A percentile compares a stretch with the other conserved stretches of the same genome.
These are phyloP conservation scores for Auricularia auricula-judae DNA, from an alignment of 768 basidiomycete genomes.

Conservation along the genomic window DNA sequence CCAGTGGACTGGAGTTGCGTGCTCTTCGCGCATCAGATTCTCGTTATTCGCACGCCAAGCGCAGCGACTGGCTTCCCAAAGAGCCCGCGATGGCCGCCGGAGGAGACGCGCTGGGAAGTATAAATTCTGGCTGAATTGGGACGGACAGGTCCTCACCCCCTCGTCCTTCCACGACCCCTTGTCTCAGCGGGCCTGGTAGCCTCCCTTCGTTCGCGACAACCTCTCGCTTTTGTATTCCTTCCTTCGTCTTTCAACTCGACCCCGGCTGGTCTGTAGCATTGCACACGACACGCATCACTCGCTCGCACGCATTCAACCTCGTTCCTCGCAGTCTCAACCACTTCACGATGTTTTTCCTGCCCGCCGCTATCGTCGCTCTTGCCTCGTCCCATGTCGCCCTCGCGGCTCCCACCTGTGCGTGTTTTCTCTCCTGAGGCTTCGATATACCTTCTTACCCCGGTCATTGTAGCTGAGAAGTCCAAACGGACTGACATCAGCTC, in stretches of 20 bases:
- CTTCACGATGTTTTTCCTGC: background rate
- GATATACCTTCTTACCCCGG: too few species aligned
- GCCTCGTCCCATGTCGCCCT: background rate
- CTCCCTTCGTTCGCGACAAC: background rate
- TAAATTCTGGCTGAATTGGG: background rate
- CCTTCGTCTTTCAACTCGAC: background rate
- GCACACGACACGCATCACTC: background rate
- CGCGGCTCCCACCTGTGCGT: background rate
- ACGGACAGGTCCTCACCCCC: background rate
- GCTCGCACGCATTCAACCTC: background rate
- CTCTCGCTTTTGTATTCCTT: background rate
- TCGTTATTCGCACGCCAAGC: background rate
- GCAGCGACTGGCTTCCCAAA: background rate
- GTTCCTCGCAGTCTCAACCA: background rate
- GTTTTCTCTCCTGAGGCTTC: too few species aligned
- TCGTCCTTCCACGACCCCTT: background rate
- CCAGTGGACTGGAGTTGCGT: background rate
- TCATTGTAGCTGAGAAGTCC: background rate
- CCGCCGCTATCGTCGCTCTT: background rate
- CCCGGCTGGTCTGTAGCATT: background rate
- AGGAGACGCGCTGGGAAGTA: background rate
- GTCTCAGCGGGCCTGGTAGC: background rate
- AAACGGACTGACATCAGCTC: background rate
- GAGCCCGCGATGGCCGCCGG: background rate
- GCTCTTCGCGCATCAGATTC: background rate